Percentiles rank a stretch among this genome's conserved stretches.
Conservation (phyloP, 352 stramenopile species). For the Phytophthora megakarya region DNA sequence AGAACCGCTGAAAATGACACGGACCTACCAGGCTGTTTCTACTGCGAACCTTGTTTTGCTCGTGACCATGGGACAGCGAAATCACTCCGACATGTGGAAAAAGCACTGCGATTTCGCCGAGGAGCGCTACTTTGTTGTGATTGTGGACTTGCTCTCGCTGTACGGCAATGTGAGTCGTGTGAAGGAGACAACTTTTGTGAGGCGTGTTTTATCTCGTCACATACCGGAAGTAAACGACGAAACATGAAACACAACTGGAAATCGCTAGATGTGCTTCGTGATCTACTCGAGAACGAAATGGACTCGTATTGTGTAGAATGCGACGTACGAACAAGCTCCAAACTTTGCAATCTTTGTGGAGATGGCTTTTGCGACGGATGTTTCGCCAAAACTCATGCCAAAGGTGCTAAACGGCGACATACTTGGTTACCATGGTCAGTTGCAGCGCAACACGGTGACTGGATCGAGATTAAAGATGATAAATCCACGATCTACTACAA, state of each 20-base stretch:
- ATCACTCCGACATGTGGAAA: slow-evolving; percentile 45
- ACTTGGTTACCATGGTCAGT: slow-evolving; percentile 63
- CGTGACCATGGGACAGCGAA: slow-evolving; percentile 51
- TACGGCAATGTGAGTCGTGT: slow-evolving; percentile 57
- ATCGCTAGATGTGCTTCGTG: slow-evolving; percentile 58
- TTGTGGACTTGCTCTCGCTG: slow-evolving; percentile 48
- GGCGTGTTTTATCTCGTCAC: slow-evolving; percentile 45
- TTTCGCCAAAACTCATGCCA: slow-evolving; percentile 52
- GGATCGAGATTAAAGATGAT: slow-evolving; percentile 74
- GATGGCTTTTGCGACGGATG: slow-evolving; percentile 77
- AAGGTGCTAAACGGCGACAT: slow-evolving; percentile 66
- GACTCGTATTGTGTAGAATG: slow-evolving; percentile 80
- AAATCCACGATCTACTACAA: slow-evolving; percentile 71
- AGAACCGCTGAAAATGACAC: neutral
- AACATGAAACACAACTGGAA: slow-evolving; percentile 45
- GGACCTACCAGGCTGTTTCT: slow-evolving; percentile 44
- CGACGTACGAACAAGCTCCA: slow-evolving; percentile 45
- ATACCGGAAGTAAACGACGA: slow-evolving; percentile 35
- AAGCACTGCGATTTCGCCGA: slow-evolving; percentile 53
- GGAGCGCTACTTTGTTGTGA: slow-evolving; percentile 62
- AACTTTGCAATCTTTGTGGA: slow-evolving; percentile 78
- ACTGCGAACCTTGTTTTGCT: slow-evolving; percentile 68
- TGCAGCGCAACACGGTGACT: slow-evolving; percentile 62
- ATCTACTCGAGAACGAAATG: slow-evolving; percentile 47
- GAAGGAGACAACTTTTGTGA: slow-evolving; percentile 63